Evolutionary conservation across 2,329 filamentous ascomycete genomes (phyloP), one percentile per base, ranked within the genome.

Genomic region (Calonectria naviculata): DNA sequence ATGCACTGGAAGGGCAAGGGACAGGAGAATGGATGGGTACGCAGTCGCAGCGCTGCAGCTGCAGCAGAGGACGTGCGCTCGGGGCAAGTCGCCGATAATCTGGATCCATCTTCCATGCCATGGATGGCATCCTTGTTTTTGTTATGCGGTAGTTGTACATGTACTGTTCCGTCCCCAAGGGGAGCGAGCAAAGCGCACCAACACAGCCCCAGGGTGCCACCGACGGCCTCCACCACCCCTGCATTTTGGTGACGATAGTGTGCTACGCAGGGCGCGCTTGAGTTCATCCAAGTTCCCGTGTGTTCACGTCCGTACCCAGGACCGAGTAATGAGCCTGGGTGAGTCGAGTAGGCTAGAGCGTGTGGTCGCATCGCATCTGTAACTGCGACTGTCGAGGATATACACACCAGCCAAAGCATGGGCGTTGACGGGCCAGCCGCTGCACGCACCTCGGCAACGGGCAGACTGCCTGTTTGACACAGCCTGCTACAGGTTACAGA

Each of bases 11-110:
- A 38, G 28, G 31, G 52, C 52, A 58, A 13, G 52, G 52, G 15
- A 8, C 52, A 58, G 31, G 52, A 58, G 29, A 36, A 58, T 58
- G 52, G 28, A 26, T 64, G 46, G 42, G 36, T 38, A 15, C 31
- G 46, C 21, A 41, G 42, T 24, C 15, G 31, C n/a, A 42, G 46
- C 17, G 38, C 36, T 44, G 38, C 49, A 28, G 64, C 26, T 44
- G 28, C 49, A 31, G 47, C 13, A 31, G 38, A 65, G 68, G 73
- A 56, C 54, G 38, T 70, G 58, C 64, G 62, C 68, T 72, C 67
- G 71, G 71, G 65, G 70, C 67, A 70, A 67, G 65, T 71, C 63
- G 67, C 71, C 69, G 74, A 75, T 74, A 72, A 74, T 67, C 65
- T 75, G 73, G 71, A 69, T 71, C 68, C 66, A 46, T 60, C 47